phyloP scores from a whole-genome alignment of 441 rosid species.

The Eugenia klotzschiana region DNA sequence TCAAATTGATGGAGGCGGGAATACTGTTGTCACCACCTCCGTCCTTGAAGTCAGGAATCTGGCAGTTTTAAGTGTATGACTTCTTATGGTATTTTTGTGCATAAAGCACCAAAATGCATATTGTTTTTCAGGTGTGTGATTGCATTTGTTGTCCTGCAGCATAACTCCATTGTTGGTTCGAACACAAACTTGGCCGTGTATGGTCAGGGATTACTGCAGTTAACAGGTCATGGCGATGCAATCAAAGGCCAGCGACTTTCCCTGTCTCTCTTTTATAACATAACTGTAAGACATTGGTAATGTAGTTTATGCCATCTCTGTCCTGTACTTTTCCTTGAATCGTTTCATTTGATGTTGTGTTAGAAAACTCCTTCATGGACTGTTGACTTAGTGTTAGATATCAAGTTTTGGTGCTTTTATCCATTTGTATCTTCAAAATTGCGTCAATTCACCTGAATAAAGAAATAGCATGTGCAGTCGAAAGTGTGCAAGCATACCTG shows the following conservation, averaged over 20 bases:
- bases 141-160: conserved; percentile 37
- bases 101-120: neutral
- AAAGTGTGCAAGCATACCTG: neutral
- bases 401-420: neutral
- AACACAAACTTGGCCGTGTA: conserved; percentile 78
- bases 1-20: conserved; percentile 91
- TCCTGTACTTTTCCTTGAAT: neutral
- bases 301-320: neutral
- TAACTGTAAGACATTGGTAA: conserved; percentile 54
- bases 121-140: neutral
- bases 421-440: neutral
- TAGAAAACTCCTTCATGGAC: neutral
- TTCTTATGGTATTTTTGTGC: neutral
- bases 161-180: conserved; percentile 71
- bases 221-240: conserved; percentile 86
- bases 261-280: conserved; percentile 83
- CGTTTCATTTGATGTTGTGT: neutral
- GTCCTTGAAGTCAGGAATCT: conserved; percentile 94
- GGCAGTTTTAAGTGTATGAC: conserved; percentile 79
- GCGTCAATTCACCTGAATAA: neutral
- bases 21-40: conserved; percentile 79
- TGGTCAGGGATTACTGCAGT: conserved; percentile 83
- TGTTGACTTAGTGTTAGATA: neutral
- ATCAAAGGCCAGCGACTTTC: conserved; percentile 91
- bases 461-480: neutral